Conservation (phyloP, 2,329 filamentous ascomycete genomes). For the Aspergillus niger region DNA sequence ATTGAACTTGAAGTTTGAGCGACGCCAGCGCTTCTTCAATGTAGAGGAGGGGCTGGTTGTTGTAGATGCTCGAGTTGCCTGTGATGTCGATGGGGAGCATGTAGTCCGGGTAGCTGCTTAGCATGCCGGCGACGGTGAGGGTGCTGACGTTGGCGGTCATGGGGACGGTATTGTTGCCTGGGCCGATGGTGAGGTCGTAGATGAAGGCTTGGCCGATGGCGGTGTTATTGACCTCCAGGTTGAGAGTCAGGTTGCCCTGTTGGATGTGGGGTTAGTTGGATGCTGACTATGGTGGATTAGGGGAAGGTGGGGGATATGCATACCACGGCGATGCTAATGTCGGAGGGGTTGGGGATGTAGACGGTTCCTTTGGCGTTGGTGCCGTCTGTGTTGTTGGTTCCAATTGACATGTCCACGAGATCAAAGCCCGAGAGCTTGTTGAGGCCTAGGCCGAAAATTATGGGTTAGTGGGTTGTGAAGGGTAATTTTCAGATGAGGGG, state of each 20-base stretch:
- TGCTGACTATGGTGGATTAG: not conserved
- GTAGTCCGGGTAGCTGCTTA: slow-evolving; percentile 47
- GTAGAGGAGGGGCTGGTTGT: slow-evolving; percentile 55
- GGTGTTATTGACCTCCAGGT: slow-evolving; percentile 52
- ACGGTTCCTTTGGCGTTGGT: slow-evolving; percentile 59
- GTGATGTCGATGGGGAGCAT: slow-evolving; percentile 54
- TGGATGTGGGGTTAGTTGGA: slow-evolving; percentile 10
- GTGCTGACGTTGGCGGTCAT: slow-evolving; percentile 55
- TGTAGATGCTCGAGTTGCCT: slow-evolving; percentile 51
- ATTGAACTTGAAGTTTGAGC: slow-evolving; percentile 48
- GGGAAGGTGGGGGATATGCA: not conserved
- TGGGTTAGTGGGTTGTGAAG: too few relatives aligned
- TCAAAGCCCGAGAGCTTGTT: slow-evolving; percentile 58
- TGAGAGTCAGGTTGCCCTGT: slow-evolving; percentile 58
- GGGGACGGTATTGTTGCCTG: slow-evolving; percentile 56
- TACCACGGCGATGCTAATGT: slow-evolving; percentile 57
- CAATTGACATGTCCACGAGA: slow-evolving; percentile 52
- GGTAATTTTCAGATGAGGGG: not conserved
- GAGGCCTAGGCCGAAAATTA: slow-evolving; percentile 47
- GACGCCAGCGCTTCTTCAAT: slow-evolving; percentile 54
- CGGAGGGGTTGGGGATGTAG: slow-evolving; percentile 61
- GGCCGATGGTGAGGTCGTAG: slow-evolving; percentile 53
- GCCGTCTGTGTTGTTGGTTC: slow-evolving; percentile 45
- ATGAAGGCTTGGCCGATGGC: slow-evolving; percentile 55
- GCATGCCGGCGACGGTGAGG: slow-evolving; percentile 32